phyloP scores from a whole-genome alignment of 768 basidiomycete genomes.

The Tylopilus sp. region DNA sequence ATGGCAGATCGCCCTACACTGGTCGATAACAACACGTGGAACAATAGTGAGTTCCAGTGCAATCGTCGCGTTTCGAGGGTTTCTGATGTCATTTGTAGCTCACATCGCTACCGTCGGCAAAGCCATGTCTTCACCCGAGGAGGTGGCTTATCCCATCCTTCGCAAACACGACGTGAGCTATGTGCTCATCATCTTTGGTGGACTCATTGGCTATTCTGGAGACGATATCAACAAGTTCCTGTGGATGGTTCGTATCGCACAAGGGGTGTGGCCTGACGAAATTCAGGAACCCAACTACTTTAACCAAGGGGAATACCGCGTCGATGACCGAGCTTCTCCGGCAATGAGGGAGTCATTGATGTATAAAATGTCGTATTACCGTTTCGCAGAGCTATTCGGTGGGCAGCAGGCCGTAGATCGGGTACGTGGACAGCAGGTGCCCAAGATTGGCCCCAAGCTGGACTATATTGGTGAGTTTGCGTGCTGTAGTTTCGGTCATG shows the following conservation, averaged over 20 bases:
- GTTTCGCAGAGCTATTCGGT: conserved; percentile 90
- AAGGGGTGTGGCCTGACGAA: conserved; percentile 98
- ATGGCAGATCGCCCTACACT: conserved; percentile 96
- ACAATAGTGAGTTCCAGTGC: conserved; percentile 78
- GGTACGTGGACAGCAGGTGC: conserved; percentile 84
- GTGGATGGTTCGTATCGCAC: conserved; percentile 96
- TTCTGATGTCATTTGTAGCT: conserved; percentile 42
- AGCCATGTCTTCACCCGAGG: conserved; percentile 93
- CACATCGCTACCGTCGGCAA: conserved; percentile 99
- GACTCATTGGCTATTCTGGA: conserved; percentile 93
- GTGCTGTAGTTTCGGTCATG: background rate
- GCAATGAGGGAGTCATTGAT: conserved; percentile 95
- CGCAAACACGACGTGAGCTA: conserved; percentile 98
- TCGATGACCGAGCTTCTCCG: conserved; percentile 80
- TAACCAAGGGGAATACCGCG: conserved; percentile 89
- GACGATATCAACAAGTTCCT: conserved; percentile 99
- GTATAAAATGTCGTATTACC: conserved; percentile 99
- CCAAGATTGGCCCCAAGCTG: conserved; percentile 71
- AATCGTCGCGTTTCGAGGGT: background rate
- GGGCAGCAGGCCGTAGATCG: conserved; percentile 72
- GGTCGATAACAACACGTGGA: conserved; percentile 99
- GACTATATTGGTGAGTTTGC: conserved; percentile 76
- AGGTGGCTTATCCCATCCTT: conserved; percentile 95
- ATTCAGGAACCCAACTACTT: conserved; percentile 96
- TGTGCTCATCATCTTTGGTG: conserved; percentile 96